A percentile compares a stretch with the other conserved stretches of the same genome.
phyloP scores from a whole-genome alignment of 345 rosid genomes.

The Noccaea caerulescens region DNA sequence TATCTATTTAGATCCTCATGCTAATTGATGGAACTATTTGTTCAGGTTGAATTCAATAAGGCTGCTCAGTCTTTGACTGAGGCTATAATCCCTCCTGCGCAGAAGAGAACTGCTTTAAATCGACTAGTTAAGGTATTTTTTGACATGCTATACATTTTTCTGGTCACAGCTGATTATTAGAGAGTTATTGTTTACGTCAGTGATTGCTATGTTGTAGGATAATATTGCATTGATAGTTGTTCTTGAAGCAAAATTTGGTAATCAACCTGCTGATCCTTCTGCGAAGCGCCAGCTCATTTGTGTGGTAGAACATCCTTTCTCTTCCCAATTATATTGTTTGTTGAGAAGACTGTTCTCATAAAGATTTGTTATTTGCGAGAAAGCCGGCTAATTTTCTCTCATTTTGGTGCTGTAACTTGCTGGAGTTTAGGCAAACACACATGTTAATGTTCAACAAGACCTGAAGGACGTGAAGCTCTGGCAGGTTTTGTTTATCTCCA shows the following conservation, averaged over 20 bases:
- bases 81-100: slow-evolving; percentile 73
- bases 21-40: slow-evolving; percentile 32
- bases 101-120: slow-evolving; percentile 85
- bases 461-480: slow-evolving; percentile 96
- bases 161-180: slow-evolving; percentile 54
- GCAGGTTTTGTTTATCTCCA: slow-evolving; percentile 65
- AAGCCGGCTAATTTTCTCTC: slow-evolving; percentile 19
- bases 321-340: neutral
- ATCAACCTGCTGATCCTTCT: slow-evolving; percentile 83
- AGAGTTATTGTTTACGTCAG: slow-evolving; percentile 26
- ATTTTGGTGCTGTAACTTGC: slow-evolving; percentile 29
- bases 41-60: slow-evolving; percentile 97
- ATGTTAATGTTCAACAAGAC: slow-evolving; percentile 84
- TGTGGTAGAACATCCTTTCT: slow-evolving; percentile 61
- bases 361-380: slow-evolving; percentile 12
- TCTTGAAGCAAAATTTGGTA: slow-evolving; percentile 88
- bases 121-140: slow-evolving; percentile 82
- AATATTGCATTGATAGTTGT: slow-evolving; percentile 95
- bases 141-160: slow-evolving; percentile 45
- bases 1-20: slow-evolving; percentile 14
- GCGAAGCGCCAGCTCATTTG: slow-evolving; percentile 96
- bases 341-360: slow-evolving; percentile 25
- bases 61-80: slow-evolving; percentile 99
- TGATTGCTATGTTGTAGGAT: slow-evolving; percentile 58
- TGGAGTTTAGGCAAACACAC: slow-evolving; percentile 87